Conservation (phyloP, 352 stramenopile genomes). For the Phytophthora sojae region DNA sequence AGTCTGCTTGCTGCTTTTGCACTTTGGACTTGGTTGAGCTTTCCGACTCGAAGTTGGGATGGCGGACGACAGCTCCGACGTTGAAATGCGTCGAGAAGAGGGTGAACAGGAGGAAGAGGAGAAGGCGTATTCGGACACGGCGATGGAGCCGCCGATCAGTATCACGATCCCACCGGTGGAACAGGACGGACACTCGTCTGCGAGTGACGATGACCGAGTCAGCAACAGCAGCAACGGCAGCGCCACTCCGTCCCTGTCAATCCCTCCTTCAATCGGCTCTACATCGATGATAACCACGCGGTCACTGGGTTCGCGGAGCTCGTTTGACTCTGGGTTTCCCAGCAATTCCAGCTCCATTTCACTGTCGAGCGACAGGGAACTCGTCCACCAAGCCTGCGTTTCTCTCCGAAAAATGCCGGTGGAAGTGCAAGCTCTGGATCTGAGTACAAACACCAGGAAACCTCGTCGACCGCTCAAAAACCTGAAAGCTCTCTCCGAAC, state of each 20-base stretch:
- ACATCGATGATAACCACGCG: slow-evolving; percentile 26
- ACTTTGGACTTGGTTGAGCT: slow-evolving; percentile 11
- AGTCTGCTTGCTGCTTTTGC: neutral
- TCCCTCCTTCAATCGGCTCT: slow-evolving; percentile 24
- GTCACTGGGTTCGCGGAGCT: slow-evolving; percentile 34
- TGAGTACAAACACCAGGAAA: slow-evolving; percentile 59
- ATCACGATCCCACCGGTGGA: slow-evolving; percentile 25
- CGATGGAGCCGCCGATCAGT: slow-evolving; percentile 18
- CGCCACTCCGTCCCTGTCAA: slow-evolving; percentile 13
- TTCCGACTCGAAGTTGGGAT: slow-evolving; percentile 13
- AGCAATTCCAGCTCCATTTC: slow-evolving; percentile 27
- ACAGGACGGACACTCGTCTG: slow-evolving; percentile 11
- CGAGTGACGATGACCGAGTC: slow-evolving; percentile 28
- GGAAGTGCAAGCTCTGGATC: slow-evolving; percentile 48
- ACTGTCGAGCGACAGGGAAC: slow-evolving; percentile 41
- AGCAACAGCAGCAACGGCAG: slow-evolving; percentile 15
- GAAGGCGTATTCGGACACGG: slow-evolving; percentile 8
- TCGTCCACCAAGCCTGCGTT: slow-evolving; percentile 49
- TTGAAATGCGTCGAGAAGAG: slow-evolving; percentile 22
- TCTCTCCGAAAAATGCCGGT: slow-evolving; percentile 30
- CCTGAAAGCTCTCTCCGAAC: slow-evolving; percentile 53
- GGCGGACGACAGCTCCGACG: slow-evolving; percentile 17
- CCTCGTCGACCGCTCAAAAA: slow-evolving; percentile 68
- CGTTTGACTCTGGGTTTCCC: slow-evolving; percentile 31
- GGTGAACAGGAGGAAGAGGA: slow-evolving; percentile 7